Conservation (phyloP, 176 grass and related monocot genomes). For the Triticum dicoccoides region DNA sequence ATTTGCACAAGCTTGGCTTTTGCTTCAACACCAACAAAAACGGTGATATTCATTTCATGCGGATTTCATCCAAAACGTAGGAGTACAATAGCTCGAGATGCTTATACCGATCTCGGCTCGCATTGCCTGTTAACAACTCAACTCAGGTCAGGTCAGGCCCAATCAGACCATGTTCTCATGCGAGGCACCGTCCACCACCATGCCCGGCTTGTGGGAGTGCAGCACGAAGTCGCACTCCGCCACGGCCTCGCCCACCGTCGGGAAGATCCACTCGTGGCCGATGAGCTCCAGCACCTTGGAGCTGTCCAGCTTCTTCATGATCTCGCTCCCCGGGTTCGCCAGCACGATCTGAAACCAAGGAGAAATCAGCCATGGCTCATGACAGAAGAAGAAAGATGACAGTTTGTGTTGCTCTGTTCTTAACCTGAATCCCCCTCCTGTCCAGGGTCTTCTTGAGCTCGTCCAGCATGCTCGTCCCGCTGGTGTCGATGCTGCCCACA, state of each 20-base stretch:
- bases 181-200: neutral
- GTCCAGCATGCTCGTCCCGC: slow-evolving; percentile 86
- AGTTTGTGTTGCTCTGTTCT: neutral
- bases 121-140: neutral
- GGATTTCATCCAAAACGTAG: slow-evolving; percentile 8
- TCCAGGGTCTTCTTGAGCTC: slow-evolving; percentile 70
- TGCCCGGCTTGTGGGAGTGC: slow-evolving; percentile 52
- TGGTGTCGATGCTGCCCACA: slow-evolving; percentile 85
- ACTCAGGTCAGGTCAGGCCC: neutral
- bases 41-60: slow-evolving; percentile 5
- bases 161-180: slow-evolving; percentile 59
- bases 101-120: slow-evolving; percentile 32
- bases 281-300: slow-evolving; percentile 81
- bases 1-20: neutral
- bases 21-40: slow-evolving; percentile 16
- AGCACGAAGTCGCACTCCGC: slow-evolving; percentile 56
- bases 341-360: slow-evolving; percentile 58
- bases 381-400: neutral
- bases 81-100: slow-evolving; percentile 36
- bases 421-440: slow-evolving; percentile 77
- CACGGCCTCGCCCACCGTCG: slow-evolving; percentile 75
- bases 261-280: slow-evolving; percentile 88
- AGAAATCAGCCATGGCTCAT: neutral
- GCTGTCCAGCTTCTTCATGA: slow-evolving; percentile 91
- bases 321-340: slow-evolving; percentile 83